Conservation (phyloP, 2,329 filamentous ascomycete species). For the Apiospora saccharicola region DNA sequence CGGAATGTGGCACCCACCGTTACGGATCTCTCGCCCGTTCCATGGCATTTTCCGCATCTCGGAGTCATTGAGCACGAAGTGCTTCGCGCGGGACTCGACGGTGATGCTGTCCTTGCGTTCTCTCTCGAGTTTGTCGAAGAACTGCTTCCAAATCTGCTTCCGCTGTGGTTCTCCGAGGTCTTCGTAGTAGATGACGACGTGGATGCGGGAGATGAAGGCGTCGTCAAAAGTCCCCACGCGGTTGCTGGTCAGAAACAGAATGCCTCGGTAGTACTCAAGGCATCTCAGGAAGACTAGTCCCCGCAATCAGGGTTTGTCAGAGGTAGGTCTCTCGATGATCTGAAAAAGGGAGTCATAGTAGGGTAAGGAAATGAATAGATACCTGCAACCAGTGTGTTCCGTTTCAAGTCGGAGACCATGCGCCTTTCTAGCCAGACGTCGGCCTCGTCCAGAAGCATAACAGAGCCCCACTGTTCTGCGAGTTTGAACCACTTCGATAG, state of each 20-base stretch:
- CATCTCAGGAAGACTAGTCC: background rate
- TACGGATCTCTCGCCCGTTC: constrained; percentile 30
- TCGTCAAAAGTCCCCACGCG: constrained; percentile 34
- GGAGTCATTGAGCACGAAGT: constrained; percentile 18
- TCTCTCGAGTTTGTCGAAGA: constrained; percentile 32
- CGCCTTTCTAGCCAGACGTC: constrained; percentile 46
- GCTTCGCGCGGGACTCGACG: constrained; percentile 3
- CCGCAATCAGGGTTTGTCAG: background rate
- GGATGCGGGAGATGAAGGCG: constrained; percentile 36
- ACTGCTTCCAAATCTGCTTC: constrained; percentile 37
- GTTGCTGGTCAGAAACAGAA: constrained; percentile 35
- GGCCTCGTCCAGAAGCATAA: constrained; percentile 43
- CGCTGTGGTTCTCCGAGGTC: constrained; percentile 31
- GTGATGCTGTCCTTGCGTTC: background rate
- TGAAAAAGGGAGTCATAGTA: too few relatives aligned
- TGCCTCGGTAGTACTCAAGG: constrained; percentile 33
- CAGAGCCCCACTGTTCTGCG: constrained; percentile 48
- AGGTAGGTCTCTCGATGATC: too few relatives aligned
- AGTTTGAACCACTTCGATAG: constrained; percentile 45
- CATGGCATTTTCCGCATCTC: constrained; percentile 25
- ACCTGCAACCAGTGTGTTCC: background rate
- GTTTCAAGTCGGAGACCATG: background rate
- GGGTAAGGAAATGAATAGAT: background rate
- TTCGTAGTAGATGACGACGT: constrained; percentile 34
- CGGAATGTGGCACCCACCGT: too few relatives aligned